Conservation (phyloP, 2,329 filamentous ascomycete species). For the Colletotrichum sansevieriae region DNA sequence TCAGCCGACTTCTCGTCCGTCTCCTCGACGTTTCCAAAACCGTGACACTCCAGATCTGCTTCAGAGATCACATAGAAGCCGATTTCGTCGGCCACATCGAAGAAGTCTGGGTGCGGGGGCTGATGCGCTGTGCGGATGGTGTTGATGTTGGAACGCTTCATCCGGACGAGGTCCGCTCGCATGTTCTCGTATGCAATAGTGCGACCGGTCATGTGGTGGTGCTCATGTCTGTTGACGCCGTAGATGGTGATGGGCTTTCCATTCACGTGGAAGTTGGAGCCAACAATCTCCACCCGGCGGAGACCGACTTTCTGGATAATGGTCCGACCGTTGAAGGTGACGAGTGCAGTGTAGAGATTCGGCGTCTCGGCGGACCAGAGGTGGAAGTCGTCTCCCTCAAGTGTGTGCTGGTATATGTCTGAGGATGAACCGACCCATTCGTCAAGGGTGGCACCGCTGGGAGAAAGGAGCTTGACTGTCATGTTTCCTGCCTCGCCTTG, state of each 20-base stretch:
- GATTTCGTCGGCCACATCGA: constrained; percentile 72
- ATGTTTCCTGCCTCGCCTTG: constrained; percentile 46
- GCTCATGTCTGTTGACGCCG: constrained; percentile 80
- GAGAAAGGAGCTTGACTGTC: constrained; percentile 14
- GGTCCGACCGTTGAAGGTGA: constrained; percentile 52
- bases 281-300: constrained; percentile 70
- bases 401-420: constrained; percentile 48
- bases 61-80: constrained; percentile 75
- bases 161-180: constrained; percentile 70
- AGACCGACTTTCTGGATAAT: constrained; percentile 73
- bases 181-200: constrained; percentile 72
- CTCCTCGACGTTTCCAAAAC: constrained; percentile 57
- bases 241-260: constrained; percentile 74
- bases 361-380: constrained; percentile 80
- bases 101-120: constrained; percentile 70
- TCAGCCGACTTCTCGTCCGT: constrained; percentile 46
- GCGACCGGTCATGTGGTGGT: constrained; percentile 72
- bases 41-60: constrained; percentile 68
- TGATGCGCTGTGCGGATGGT: constrained; percentile 77
- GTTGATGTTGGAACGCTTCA: constrained; percentile 80
- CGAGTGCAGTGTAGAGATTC: constrained; percentile 66
- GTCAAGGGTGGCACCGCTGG: constrained; percentile 40
- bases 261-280: constrained; percentile 74
- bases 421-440: constrained; percentile 14
- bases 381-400: constrained; percentile 61